These are phyloP conservation scores for Pholiota microspora DNA, from an alignment of 768 basidiomycete species.

Conservation along the genomic window DNA sequence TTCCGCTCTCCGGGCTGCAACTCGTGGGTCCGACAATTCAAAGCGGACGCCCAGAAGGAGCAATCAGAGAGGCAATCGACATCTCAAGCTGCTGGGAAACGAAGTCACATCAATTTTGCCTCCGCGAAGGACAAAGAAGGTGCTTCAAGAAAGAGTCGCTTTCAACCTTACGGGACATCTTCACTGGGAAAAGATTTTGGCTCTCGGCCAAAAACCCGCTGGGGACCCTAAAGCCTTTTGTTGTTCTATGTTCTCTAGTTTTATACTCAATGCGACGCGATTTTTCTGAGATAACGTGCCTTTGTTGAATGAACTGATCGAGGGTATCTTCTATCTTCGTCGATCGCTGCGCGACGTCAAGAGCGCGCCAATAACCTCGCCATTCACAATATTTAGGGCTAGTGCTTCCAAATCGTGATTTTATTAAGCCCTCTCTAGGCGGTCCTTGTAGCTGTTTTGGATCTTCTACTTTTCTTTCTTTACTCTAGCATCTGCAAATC, in stretches of 20 bases:
- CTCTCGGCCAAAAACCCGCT: conserved; percentile 18
- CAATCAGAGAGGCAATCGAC: conserved; percentile 60
- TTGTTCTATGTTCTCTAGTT: neutral
- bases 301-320: neutral
- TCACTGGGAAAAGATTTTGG: conserved; percentile 4
- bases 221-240: conserved; percentile 12
- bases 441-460: too few relatives aligned
- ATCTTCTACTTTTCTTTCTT: too few relatives aligned
- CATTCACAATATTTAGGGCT: neutral
- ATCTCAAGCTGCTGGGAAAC: conserved; percentile 50
- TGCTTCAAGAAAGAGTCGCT: conserved; percentile 27
- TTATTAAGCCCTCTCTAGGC: too few relatives aligned
- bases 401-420: neutral
- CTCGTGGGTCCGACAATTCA: conserved; percentile 21
- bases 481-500: too few relatives aligned
- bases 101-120: conserved; percentile 61
- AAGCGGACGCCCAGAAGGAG: conserved; percentile 63
- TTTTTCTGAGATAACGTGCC: neutral
- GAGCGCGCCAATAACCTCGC: too few relatives aligned
- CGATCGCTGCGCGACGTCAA: too few relatives aligned
- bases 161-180: conserved; percentile 24
- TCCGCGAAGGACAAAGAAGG: conserved; percentile 16
- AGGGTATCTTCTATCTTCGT: neutral
- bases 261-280: neutral
- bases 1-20: conserved; percentile 21